Evolutionary conservation across 2,329 filamentous ascomycete species (phyloP).

Genomic region (Claviceps digitariae): DNA sequence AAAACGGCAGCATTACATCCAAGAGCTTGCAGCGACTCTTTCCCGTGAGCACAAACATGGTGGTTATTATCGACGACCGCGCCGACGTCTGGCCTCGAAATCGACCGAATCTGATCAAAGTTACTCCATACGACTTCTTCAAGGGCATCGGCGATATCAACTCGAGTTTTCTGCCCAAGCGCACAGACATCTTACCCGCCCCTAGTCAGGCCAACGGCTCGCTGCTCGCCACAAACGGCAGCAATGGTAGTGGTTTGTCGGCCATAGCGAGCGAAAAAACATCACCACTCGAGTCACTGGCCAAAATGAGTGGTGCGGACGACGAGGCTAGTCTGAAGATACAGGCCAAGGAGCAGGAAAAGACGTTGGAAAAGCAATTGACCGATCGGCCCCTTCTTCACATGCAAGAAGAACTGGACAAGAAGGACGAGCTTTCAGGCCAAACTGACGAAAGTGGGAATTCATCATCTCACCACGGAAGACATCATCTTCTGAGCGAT

Average conservation of each 20-base stretch:
- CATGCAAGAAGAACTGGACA: constrained; percentile 82
- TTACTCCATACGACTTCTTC: constrained; percentile 94
- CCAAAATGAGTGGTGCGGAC: constrained; percentile 61
- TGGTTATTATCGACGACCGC: constrained; percentile 95
- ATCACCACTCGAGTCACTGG: constrained; percentile 55
- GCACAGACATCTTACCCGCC: constrained; percentile 35
- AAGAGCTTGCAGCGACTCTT: constrained; percentile 88
- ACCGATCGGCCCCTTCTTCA: constrained; percentile 80
- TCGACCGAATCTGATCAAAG: constrained; percentile 84
- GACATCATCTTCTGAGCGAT: constrained; percentile 72
- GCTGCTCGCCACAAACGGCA: constrained; percentile 1
- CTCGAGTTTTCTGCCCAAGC: constrained; percentile 86
- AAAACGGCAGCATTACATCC: constrained; percentile 83
- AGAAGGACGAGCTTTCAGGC: constrained; percentile 43
- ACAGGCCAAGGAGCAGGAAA: constrained; percentile 76
- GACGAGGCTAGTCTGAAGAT: constrained; percentile 55
- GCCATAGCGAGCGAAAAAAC: constrained; percentile 13
- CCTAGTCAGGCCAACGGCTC: constrained; percentile 14
- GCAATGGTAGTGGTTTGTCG: background rate
- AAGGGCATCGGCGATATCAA: constrained; percentile 98
- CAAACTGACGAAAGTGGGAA: constrained; percentile 14
- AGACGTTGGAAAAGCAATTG: constrained; percentile 75
- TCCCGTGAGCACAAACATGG: constrained; percentile 96
- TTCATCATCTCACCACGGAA: constrained; percentile 24
- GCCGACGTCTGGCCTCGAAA: constrained; percentile 92